phyloP scores from a whole-genome alignment of 2,329 filamentous ascomycete species.

The Myriosclerotinia duriaeana region DNA sequence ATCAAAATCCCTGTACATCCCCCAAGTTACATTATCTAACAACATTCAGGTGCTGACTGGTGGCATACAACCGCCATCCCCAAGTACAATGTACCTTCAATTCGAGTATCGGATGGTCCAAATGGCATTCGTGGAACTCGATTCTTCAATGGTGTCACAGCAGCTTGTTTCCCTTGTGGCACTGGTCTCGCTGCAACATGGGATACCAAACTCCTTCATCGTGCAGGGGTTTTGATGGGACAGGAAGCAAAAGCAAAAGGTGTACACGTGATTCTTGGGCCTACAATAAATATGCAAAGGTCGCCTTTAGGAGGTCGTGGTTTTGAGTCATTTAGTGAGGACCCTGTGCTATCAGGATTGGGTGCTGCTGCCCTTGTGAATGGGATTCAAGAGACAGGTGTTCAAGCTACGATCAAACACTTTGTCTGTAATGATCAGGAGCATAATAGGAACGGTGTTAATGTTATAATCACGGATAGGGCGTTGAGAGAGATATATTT shows the following conservation, averaged over 20 bases:
- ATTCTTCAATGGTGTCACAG: constrained; percentile 44
- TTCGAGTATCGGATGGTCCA: constrained; percentile 42
- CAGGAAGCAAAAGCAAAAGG: constrained; percentile 67
- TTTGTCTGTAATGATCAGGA: constrained; percentile 64
- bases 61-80: constrained; percentile 42
- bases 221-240: constrained; percentile 65
- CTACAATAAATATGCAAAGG: constrained; percentile 63
- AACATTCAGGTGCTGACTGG: constrained; percentile 36
- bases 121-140: constrained; percentile 42
- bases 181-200: constrained; percentile 61
- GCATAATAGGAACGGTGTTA: constrained; percentile 55
- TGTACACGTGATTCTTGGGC: constrained; percentile 57
- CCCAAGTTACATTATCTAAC: constrained; percentile 24
- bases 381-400: constrained; percentile 56
- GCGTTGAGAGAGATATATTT: constrained; percentile 60
- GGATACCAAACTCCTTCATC: constrained; percentile 61
- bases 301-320: constrained; percentile 59
- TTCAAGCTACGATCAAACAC: constrained; percentile 59
- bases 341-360: constrained; percentile 56
- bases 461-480: constrained; percentile 55
- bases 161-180: constrained; percentile 48
- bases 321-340: constrained; percentile 60
- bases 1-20: background rate
- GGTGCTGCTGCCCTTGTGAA: constrained; percentile 54
- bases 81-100: constrained; percentile 38